These are phyloP conservation scores for Metschnikowia rubicola DNA, from an alignment of 805 yeast genomes.

Conservation along the genomic window DNA sequence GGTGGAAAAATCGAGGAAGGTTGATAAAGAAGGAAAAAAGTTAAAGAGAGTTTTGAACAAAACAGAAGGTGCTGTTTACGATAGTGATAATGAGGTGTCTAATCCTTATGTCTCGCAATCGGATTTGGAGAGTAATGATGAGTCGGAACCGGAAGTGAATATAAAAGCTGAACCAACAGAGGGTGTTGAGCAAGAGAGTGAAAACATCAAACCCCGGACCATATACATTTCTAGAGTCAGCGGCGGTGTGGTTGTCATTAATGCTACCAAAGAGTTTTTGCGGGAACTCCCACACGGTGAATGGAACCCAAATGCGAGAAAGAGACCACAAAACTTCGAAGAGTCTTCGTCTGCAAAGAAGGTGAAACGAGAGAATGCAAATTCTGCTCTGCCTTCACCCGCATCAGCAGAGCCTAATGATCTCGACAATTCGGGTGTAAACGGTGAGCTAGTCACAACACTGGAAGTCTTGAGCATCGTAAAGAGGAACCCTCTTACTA, in stretches of 20 bases:
- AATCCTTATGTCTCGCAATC: conserved; percentile 70
- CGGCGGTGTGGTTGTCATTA: conserved; percentile 52
- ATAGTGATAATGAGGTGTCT: conserved; percentile 73
- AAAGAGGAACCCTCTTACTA: conserved; percentile 52
- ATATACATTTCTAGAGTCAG: conserved; percentile 27
- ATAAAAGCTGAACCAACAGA: conserved; percentile 34
- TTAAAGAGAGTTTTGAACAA: conserved; percentile 79
- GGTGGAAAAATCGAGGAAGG: conserved; percentile 56
- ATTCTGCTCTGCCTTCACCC: conserved; percentile 12
- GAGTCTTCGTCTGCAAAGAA: conserved; percentile 36
- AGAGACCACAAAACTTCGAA: conserved; percentile 24
- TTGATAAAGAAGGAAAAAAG: conserved; percentile 88
- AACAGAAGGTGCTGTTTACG: conserved; percentile 87
- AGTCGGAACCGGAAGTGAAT: conserved; percentile 37
- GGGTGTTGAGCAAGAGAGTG: conserved; percentile 12
- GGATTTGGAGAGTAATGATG: conserved; percentile 61
- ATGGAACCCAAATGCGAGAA: conserved; percentile 70
- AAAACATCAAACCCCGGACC: conserved; percentile 8
- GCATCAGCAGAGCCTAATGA: conserved; percentile 18
- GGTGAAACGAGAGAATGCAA: conserved; percentile 31
- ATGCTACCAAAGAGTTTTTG: conserved; percentile 59
- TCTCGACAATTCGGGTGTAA: conserved; percentile 36
- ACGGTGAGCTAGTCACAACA: conserved; percentile 54
- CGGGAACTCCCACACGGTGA: conserved; percentile 71
- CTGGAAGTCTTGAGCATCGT: conserved; percentile 69